phyloP scores from a whole-genome alignment of 1,139 yeast species.

The Sugiyamaella japonica region DNA sequence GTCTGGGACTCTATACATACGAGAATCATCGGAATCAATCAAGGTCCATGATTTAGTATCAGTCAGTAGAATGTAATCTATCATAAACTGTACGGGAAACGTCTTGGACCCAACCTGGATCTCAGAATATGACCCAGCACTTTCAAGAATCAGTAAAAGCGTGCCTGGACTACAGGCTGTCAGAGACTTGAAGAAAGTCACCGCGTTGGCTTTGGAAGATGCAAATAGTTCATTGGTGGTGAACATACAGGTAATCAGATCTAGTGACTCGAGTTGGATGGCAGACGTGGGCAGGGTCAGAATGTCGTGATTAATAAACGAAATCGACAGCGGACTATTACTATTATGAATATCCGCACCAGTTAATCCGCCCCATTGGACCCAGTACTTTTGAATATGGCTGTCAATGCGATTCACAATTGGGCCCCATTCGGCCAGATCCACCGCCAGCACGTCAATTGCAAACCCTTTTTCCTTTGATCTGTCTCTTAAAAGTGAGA shows the following conservation, averaged over 20 bases:
- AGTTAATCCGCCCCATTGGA: slow-evolving; percentile 21
- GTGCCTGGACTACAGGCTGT: slow-evolving; percentile 54
- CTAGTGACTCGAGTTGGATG: slow-evolving; percentile 32
- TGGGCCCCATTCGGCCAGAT: slow-evolving; percentile 74
- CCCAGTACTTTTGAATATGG: slow-evolving; percentile 41
- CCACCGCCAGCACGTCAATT: slow-evolving; percentile 48
- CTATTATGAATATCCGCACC: slow-evolving; percentile 24
- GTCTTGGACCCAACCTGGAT: slow-evolving; percentile 70
- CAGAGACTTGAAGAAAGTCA: slow-evolving; percentile 57
- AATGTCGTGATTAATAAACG: slow-evolving; percentile 54
- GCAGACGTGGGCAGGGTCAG: slow-evolving; percentile 37
- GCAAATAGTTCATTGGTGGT: slow-evolving; percentile 85
- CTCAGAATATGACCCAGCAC: slow-evolving; percentile 88
- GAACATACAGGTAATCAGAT: slow-evolving; percentile 68
- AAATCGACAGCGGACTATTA: slow-evolving; percentile 42
- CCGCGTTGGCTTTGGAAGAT: slow-evolving; percentile 62
- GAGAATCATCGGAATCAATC: slow-evolving; percentile 65
- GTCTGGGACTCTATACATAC: slow-evolving; percentile 72
- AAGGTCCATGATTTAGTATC: slow-evolving; percentile 67
- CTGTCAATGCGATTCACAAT: slow-evolving; percentile 50
- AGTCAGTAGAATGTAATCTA: slow-evolving; percentile 66
- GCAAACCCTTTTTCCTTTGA: not conserved
- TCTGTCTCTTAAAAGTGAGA: slow-evolving; percentile 38
- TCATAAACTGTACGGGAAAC: slow-evolving; percentile 79
- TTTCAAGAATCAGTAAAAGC: slow-evolving; percentile 67